phyloP scores from a whole-genome alignment of 352 stramenopile species.

The Phytophthora parvispora region DNA sequence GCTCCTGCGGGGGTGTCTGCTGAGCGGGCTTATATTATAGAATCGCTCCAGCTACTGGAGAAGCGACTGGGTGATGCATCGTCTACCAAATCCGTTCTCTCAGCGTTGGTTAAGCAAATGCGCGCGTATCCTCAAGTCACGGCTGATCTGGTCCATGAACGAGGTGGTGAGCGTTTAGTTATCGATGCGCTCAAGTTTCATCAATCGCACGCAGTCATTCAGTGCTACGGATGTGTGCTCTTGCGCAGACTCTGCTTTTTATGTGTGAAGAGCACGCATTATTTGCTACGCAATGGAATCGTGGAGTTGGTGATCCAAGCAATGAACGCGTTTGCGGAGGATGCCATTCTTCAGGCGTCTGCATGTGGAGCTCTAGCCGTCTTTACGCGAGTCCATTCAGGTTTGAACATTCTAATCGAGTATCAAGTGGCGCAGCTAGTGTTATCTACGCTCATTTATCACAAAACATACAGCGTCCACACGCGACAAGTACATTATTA shows the following conservation, averaged over 20 bases:
- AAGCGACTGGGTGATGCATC: slow-evolving; percentile 49
- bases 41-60: slow-evolving; percentile 62
- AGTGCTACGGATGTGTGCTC: slow-evolving; percentile 86
- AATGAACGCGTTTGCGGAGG: slow-evolving; percentile 77
- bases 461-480: slow-evolving; percentile 88
- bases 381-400: slow-evolving; percentile 69
- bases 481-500: slow-evolving; percentile 90
- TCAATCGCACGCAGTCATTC: slow-evolving; percentile 74
- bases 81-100: slow-evolving; percentile 69
- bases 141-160: slow-evolving; percentile 62
- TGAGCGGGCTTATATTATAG: slow-evolving; percentile 50
- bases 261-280: slow-evolving; percentile 67
- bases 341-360: slow-evolving; percentile 84
- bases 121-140: slow-evolving; percentile 76
- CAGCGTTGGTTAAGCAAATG: slow-evolving; percentile 83
- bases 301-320: slow-evolving; percentile 60
- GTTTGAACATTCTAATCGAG: slow-evolving; percentile 61
- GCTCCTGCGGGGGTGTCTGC: slow-evolving; percentile 20
- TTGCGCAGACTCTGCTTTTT: slow-evolving; percentile 80
- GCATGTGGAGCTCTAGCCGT: slow-evolving; percentile 81
- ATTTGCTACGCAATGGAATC: slow-evolving; percentile 60
- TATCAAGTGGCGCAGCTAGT: slow-evolving; percentile 69
- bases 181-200: slow-evolving; percentile 70
- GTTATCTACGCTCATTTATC: slow-evolving; percentile 73
- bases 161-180: slow-evolving; percentile 56